Evolutionary conservation across 2,329 filamentous ascomycete genomes (phyloP).

Genomic region (Exophiala sp.): DNA sequence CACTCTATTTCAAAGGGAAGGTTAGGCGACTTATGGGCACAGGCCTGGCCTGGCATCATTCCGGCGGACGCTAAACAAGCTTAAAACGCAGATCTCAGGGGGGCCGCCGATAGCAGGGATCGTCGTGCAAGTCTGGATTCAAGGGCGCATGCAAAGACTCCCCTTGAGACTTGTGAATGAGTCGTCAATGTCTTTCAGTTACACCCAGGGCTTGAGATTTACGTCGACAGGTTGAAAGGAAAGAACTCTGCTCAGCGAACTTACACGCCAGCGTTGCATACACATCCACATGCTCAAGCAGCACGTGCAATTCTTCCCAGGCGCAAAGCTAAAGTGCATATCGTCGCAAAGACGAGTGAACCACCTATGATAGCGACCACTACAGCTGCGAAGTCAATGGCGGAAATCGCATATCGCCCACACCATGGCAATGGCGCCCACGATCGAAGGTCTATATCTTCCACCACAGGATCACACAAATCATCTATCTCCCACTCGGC

Average conservation of each 20-base stretch:
- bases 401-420: slow-evolving; percentile 19
- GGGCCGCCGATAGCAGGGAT: no score
- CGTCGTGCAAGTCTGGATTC: no score
- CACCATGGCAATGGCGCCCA: slow-evolving; percentile 12
- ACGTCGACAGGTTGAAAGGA: no score
- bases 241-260: no score
- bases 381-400: slow-evolving; percentile 7
- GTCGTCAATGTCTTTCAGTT: no score
- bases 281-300: neutral
- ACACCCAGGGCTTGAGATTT: no score
- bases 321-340: neutral
- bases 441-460: slow-evolving; percentile 37
- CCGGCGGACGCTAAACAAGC: no score
- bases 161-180: no score
- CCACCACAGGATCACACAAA: slow-evolving; percentile 51
- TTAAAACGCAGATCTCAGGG: no score
- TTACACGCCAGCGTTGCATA: no score
- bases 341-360: neutral
- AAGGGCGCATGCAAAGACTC: no score
- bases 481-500: slow-evolving; percentile 30
- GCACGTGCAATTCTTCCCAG: neutral
- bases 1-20: neutral
- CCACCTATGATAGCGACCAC: neutral
- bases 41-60: no score
- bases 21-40: neutral